Evolutionary conservation across 495 filamentous ascomycete species (phyloP), one percentile per base, ranked within the genome.

Genomic region (Neurospora sp.): DNA sequence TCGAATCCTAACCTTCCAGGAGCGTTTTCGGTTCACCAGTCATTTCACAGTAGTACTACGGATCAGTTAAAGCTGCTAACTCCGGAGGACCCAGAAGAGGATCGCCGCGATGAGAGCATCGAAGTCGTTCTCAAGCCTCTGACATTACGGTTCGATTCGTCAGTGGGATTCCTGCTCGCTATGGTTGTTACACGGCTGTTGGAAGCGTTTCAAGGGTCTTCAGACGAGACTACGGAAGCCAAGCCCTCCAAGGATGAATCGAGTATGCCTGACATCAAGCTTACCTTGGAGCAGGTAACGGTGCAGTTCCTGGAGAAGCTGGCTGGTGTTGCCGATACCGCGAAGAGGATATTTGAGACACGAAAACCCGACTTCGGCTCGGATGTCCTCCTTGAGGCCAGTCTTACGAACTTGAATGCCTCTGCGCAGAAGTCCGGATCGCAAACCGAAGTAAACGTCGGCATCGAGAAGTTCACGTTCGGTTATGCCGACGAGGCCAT

Each of bases 401-500:
- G 80, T n/a, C 71, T 91, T 11, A 75, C 83, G 31, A 83, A 85
- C 60, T 77, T 91, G 27, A 77, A 78, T 8, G 75, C 84, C 12
- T 77, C 83, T 10, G 71, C 87, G 35, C 79, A 78, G 2, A 78
- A 72, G 41, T 74, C 77, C 9, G 78, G 72, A 16, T 62, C 75
- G 39, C 78, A 78, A 40, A 84, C 78, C 9, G 83, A 83, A 18
- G 83, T 86, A 3, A 84, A 80, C 44, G 20, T 91, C 5, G 80
- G 80, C 41, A 77, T 95, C 3, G 86, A 90, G 49, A 93, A 90
- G 74, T 91, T 97, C 77, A 83, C 79, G 0, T 88, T 97, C 72
- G 93, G 92, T 10, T 93, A 92, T 80, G 87, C 87, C 8, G 87
- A 89, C n/a, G 90, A 91, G 39, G 85, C 90, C 74, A 89, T 97